phyloP scores from a whole-genome alignment of 2,329 filamentous ascomycete genomes.

The Botrytis pseudocinerea region DNA sequence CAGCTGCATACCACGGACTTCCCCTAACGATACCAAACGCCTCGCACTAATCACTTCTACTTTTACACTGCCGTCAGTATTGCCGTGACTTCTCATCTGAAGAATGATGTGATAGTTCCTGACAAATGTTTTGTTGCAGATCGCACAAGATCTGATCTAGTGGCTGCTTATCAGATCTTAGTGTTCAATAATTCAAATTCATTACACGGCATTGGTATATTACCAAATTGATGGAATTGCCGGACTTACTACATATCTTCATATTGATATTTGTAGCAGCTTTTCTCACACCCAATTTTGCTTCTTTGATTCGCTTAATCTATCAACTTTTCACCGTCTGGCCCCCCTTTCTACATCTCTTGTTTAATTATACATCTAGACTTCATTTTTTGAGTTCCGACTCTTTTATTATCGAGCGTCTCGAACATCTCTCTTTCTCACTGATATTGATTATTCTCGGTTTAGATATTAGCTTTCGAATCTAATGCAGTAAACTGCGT shows the following conservation, averaged over 20 bases:
- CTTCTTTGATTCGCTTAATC: neutral
- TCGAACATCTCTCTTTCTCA: neutral
- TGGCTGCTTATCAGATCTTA: neutral
- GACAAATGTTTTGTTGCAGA: neutral
- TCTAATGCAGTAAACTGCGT: neutral
- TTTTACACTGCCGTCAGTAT: neutral
- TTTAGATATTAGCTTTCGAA: neutral
- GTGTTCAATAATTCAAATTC: neutral
- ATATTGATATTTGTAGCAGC: neutral
- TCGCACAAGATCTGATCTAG: neutral
- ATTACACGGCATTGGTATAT: neutral
- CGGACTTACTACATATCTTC: neutral
- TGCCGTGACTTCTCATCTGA: neutral
- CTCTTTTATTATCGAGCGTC: neutral
- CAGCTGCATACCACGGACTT: neutral
- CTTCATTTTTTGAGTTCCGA: neutral
- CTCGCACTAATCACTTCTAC: neutral
- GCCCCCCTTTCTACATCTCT: neutral
- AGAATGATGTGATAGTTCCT: neutral
- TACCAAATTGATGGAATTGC: too few species aligned
- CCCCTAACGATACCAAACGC: neutral
- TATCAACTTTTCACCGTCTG: neutral
- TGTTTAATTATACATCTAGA: neutral
- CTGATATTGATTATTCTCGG: accelerated
- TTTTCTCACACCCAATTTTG: neutral